Percentiles rank a stretch among this genome's conserved stretches.
These are phyloP conservation scores for Poa annua DNA, from an alignment of 176 grass and related monocot genomes.

Conservation along the genomic window DNA sequence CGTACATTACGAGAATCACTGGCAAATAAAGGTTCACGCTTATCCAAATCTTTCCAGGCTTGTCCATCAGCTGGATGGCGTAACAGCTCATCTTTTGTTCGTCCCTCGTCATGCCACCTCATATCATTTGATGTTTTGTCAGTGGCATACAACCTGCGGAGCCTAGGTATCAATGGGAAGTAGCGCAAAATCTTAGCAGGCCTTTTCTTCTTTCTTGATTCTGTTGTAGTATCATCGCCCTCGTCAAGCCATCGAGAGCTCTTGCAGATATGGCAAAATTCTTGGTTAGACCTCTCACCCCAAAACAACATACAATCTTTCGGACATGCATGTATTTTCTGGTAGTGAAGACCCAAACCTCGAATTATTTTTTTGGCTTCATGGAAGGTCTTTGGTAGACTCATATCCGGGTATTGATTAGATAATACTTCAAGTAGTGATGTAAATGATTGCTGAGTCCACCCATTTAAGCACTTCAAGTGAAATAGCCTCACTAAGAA, in stretches of 20 bases:
- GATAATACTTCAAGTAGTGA: neutral
- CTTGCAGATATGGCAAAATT: neutral
- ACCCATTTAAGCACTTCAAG: constrained; percentile 30
- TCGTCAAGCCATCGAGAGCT: neutral
- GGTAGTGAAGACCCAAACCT: constrained; percentile 3
- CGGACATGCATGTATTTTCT: constrained; percentile 47
- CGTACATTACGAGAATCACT: neutral
- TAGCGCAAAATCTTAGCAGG: constrained; percentile 45
- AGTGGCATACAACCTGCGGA: constrained; percentile 40
- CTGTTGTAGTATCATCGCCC: neutral
- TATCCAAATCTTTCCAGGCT: constrained; percentile 10
- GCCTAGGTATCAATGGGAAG: constrained; percentile 43
- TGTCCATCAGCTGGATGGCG: neutral
- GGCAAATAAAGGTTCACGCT: neutral
- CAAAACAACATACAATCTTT: constrained; percentile 38
- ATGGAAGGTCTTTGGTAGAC: constrained; percentile 30
- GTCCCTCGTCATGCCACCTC: constrained; percentile 29
- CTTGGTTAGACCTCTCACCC: neutral
- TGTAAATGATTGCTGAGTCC: constrained; percentile 36
- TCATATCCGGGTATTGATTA: neutral
- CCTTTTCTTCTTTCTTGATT: constrained; percentile 17
- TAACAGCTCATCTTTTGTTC: constrained; percentile 21
- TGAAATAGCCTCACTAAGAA: constrained; percentile 31
- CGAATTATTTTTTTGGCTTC: constrained; percentile 42
- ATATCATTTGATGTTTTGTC: constrained; percentile 25